Percentiles rank a stretch among this genome's conserved stretches.
These are phyloP conservation scores for Fusarium heterosporum DNA, from an alignment of 2,329 filamentous ascomycete species.

Conservation along the genomic window DNA sequence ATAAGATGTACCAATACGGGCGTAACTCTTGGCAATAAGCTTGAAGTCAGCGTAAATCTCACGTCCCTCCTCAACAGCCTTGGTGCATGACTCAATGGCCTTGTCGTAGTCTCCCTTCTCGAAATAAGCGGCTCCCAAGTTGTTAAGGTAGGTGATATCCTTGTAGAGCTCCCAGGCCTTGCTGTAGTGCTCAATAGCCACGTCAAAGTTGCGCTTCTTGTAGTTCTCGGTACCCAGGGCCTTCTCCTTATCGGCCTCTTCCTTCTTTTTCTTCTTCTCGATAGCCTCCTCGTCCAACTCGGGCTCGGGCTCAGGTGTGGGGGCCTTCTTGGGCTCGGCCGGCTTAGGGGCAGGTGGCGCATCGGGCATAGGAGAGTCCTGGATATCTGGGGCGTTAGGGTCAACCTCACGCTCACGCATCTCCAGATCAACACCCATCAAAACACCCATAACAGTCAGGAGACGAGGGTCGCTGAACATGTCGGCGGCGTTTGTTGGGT, in stretches of 20 bases:
- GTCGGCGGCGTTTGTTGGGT: constrained; percentile 81
- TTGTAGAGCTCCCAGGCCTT: constrained; percentile 96
- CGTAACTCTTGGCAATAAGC: constrained; percentile 97
- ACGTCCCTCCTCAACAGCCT: constrained; percentile 91
- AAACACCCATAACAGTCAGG: constrained; percentile 91
- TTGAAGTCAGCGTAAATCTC: constrained; percentile 96
- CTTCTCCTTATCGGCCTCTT: constrained; percentile 94
- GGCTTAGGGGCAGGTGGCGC: constrained; percentile 51
- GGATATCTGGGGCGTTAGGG: constrained; percentile 51
- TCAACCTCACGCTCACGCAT: constrained; percentile 53
- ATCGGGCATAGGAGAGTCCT: constrained; percentile 82
- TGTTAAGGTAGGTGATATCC: constrained; percentile 98
- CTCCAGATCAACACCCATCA: constrained; percentile 93
- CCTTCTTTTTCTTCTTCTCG: constrained; percentile 90
- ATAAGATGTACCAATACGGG: constrained; percentile 92
- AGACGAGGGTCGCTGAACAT: constrained; percentile 92
- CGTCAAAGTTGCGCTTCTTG: constrained; percentile 98
- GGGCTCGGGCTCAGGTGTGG: constrained; percentile 70
- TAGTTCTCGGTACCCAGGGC: constrained; percentile 92
- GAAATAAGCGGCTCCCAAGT: constrained; percentile 91
- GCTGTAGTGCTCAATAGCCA: constrained; percentile 91
- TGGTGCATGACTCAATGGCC: constrained; percentile 85
- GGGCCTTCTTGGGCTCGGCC: constrained; percentile 66
- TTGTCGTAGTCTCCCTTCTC: constrained; percentile 96
- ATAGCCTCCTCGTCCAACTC: constrained; percentile 85